These are phyloP conservation scores for Fistulifera solaris DNA, from an alignment of 108 stramenopile species.

Conservation along the genomic window DNA sequence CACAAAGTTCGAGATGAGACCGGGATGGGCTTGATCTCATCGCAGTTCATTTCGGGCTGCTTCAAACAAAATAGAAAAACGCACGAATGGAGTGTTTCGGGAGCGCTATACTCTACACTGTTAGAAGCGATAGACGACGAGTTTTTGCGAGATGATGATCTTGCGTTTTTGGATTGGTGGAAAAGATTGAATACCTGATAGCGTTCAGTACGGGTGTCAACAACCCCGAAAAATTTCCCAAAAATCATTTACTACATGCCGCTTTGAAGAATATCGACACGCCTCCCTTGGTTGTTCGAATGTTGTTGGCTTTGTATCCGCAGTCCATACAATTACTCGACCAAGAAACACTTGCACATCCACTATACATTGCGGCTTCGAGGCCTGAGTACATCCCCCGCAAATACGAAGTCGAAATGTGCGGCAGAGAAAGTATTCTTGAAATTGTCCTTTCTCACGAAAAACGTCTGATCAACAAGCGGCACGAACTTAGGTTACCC, in stretches of 20 bases:
- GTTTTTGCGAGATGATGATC: slow-evolving; percentile 1
- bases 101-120: not conserved
- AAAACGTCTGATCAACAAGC: slow-evolving; percentile 1
- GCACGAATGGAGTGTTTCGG: not conserved
- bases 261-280: slow-evolving; percentile 19
- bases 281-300: slow-evolving; percentile 24
- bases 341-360: slow-evolving; percentile 9
- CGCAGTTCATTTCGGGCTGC: slow-evolving; percentile 12
- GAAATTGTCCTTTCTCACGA: slow-evolving; percentile 16
- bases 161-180: slow-evolving; percentile 14
- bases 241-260: slow-evolving; percentile 24
- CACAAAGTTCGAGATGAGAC: slow-evolving; percentile 12
- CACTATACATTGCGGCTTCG: slow-evolving; percentile 19
- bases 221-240: not conserved
- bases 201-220: slow-evolving; percentile 4
- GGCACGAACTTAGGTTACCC: slow-evolving; percentile 16
- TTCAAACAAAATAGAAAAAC: not conserved
- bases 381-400: slow-evolving; percentile 16
- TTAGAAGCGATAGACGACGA: not conserved
- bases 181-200: slow-evolving; percentile 16
- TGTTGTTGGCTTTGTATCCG: slow-evolving; percentile 19
- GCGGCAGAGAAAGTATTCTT: slow-evolving; percentile 1
- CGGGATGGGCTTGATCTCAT: slow-evolving; percentile 14
- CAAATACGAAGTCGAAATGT: slow-evolving; percentile 18
- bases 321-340: slow-evolving; percentile 3